phyloP scores from a whole-genome alignment of 2,329 filamentous ascomycete genomes.

The Waltergamsia citrina region DNA sequence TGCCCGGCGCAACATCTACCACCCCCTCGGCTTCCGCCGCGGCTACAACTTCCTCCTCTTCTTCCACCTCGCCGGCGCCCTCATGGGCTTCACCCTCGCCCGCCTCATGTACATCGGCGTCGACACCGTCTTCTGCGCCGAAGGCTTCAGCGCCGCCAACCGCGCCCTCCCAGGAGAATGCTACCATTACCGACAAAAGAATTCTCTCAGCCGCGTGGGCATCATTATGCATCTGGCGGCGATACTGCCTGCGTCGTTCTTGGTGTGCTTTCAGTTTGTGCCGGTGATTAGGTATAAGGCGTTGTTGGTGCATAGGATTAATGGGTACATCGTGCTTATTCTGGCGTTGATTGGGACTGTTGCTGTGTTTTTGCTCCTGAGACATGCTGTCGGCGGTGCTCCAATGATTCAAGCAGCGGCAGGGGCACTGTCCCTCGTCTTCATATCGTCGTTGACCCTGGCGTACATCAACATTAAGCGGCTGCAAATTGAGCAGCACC shows the following conservation, averaged over 20 bases:
- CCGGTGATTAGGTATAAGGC: constrained; percentile 34
- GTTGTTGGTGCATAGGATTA: constrained; percentile 48
- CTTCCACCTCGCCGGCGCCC: constrained; percentile 29
- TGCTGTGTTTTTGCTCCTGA: constrained; percentile 43
- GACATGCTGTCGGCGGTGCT: constrained; percentile 42
- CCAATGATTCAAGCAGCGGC: constrained; percentile 36
- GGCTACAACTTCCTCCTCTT: constrained; percentile 15
- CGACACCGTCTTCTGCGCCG: constrained; percentile 2
- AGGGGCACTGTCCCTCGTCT: constrained; percentile 32
- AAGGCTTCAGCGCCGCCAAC: constrained; percentile 17
- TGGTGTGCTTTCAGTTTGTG: constrained; percentile 38
- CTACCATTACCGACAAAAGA: constrained; percentile 25
- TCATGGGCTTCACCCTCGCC: constrained; percentile 37
- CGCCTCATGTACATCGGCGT: constrained; percentile 37
- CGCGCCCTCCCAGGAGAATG: constrained; percentile 9
- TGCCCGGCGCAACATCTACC: background rate
- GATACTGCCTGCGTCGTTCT: constrained; percentile 33
- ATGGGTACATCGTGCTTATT: constrained; percentile 44
- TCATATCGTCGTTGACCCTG: constrained; percentile 30
- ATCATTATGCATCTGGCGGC: constrained; percentile 34
- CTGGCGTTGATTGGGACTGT: constrained; percentile 34
- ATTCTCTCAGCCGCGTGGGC: constrained; percentile 19
- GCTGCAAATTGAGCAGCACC: constrained; percentile 53
- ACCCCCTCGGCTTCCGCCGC: background rate
- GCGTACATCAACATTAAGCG: constrained; percentile 48